These are phyloP conservation scores for Amphicarpaea edgeworthii DNA, from an alignment of 306 rosid genomes.

Conservation along the genomic window DNA sequence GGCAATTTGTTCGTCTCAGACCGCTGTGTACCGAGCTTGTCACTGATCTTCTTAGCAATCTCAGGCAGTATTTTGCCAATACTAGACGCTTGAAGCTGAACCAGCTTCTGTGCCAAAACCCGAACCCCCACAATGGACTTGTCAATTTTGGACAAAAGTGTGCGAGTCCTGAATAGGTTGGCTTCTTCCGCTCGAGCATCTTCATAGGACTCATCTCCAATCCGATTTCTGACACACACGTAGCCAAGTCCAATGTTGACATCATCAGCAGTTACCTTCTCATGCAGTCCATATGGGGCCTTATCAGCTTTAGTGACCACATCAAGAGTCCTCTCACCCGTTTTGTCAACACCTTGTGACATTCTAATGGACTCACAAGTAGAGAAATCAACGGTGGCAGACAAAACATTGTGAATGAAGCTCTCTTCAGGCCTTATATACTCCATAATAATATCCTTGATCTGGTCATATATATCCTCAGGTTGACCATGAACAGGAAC, in stretches of 20 bases:
- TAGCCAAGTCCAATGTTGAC: constrained; percentile 14
- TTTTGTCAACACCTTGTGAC: constrained; percentile 39
- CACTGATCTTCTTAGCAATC: constrained; percentile 1
- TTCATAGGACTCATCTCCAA: constrained; percentile 19
- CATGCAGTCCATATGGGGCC: too few relatives aligned
- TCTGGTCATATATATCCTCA: constrained; percentile 56
- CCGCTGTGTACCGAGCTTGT: background rate
- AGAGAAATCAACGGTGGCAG: constrained; percentile 58
- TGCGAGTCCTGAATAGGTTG: background rate
- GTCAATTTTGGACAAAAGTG: constrained; percentile 3
- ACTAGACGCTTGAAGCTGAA: background rate
- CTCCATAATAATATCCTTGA: constrained; percentile 49
- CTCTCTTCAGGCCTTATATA: constrained; percentile 56
- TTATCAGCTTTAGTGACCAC: too few relatives aligned
- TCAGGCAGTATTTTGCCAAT: background rate
- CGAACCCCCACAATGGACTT: background rate
- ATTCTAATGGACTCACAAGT: constrained; percentile 62
- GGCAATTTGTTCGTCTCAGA: background rate
- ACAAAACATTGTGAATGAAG: constrained; percentile 57
- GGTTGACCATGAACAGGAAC: constrained; percentile 64
- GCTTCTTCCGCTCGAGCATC: background rate
- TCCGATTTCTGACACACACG: constrained; percentile 2
- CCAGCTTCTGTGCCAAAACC: background rate
- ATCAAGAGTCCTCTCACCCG: too few relatives aligned
- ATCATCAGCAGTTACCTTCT: background rate